Evolutionary conservation across 257 asterid species (phyloP).

Genomic region (Forsythia suspensa): DNA sequence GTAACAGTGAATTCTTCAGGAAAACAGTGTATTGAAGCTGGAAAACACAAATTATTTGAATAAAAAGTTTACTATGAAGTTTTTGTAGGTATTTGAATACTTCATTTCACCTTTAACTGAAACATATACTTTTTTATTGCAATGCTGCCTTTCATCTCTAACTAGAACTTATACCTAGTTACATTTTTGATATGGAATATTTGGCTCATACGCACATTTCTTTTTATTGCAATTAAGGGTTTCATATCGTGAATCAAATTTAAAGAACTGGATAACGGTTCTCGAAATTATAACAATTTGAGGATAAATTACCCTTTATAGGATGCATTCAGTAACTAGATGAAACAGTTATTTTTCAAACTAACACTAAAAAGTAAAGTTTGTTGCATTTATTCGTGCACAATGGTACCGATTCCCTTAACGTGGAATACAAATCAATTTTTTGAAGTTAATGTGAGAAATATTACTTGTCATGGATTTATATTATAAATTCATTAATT

Average conservation of each 20-base stretch:
- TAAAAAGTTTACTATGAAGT: background rate
- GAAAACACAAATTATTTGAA: background rate
- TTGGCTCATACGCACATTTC: background rate
- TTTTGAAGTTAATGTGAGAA: background rate
- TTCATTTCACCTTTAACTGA: background rate
- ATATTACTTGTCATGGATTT: background rate
- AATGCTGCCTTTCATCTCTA: background rate
- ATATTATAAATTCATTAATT: too few species aligned
- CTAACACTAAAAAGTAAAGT: background rate
- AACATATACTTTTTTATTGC: background rate
- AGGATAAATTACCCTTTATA: background rate
- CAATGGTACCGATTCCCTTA: background rate
- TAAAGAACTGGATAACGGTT: background rate
- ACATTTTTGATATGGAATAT: background rate
- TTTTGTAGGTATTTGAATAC: background rate
- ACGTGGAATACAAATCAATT: background rate
- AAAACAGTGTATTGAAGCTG: background rate
- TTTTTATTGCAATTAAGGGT: background rate
- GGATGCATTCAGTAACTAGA: background rate
- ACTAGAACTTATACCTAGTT: background rate
- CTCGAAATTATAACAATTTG: background rate
- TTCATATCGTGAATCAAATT: background rate
- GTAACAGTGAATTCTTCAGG: background rate
- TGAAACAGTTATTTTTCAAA: too few species aligned
- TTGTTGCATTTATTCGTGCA: background rate